Conservation (phyloP, 2,329 filamentous ascomycete species). For the Alternaria viburni region DNA sequence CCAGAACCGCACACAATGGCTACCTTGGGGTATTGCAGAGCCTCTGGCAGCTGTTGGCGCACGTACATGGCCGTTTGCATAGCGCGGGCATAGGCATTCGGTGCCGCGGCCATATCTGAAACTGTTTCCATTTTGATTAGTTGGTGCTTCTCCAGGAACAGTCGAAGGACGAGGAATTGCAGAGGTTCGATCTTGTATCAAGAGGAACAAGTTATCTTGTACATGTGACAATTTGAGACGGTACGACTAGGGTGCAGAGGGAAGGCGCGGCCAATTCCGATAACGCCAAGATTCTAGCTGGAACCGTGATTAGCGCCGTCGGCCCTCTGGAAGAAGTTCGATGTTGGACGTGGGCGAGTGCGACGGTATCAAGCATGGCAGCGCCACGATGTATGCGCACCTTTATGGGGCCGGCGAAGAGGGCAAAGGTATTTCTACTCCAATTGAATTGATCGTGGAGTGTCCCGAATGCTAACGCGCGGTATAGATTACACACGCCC, state of each 20-base stretch:
- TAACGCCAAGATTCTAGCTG: constrained; percentile 38
- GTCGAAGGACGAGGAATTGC: neutral
- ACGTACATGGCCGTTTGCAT: constrained; percentile 60
- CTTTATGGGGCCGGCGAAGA: constrained; percentile 51
- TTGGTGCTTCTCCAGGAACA: neutral
- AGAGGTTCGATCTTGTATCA: neutral
- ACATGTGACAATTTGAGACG: constrained; percentile 16
- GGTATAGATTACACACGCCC: constrained; percentile 32
- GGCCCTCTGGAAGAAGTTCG: constrained; percentile 27
- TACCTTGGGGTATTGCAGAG: constrained; percentile 61
- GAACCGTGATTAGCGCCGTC: constrained; percentile 26
- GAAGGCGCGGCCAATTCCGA: constrained; percentile 41
- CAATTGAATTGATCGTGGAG: neutral
- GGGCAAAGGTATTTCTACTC: constrained; percentile 47
- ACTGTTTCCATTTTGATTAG: constrained; percentile 20
- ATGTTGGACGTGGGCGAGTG: constrained; percentile 13
- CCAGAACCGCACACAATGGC: constrained; percentile 71
- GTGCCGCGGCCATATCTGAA: constrained; percentile 34
- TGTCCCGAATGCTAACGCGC: constrained; percentile 21
- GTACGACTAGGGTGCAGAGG: constrained; percentile 28
- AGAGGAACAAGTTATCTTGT: constrained; percentile 1
- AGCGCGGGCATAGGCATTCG: constrained; percentile 51
- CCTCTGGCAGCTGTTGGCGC: constrained; percentile 55
- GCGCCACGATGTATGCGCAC: constrained; percentile 53
- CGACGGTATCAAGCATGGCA: constrained; percentile 49